These are phyloP conservation scores for Hyaloscypha hepaticicola DNA, from an alignment of 495 filamentous ascomycete species.

Conservation along the genomic window DNA sequence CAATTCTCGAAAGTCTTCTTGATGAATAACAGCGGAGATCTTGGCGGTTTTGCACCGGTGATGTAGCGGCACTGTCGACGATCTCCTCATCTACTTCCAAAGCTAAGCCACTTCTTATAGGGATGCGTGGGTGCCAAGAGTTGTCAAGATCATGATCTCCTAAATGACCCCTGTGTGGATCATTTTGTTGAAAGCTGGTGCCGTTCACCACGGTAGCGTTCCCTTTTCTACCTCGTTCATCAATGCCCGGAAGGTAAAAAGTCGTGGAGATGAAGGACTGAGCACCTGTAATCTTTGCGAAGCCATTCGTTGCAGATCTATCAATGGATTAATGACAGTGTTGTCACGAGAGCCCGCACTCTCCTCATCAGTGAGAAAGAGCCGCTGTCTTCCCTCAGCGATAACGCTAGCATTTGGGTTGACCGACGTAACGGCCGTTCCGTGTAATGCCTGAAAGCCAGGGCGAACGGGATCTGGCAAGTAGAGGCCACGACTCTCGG, in stretches of 20 bases:
- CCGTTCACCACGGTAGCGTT: background rate
- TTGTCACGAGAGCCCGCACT: background rate
- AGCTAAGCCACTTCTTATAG: background rate
- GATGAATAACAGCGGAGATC: background rate
- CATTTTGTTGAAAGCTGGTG: background rate
- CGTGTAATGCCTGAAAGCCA: background rate
- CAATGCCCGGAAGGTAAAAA: background rate
- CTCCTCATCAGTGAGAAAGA: background rate
- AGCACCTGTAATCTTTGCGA: background rate
- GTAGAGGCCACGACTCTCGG: background rate
- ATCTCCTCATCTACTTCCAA: constrained; percentile 20
- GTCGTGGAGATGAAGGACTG: background rate
- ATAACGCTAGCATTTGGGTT: background rate
- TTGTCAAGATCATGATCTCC: background rate
- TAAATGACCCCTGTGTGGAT: background rate
- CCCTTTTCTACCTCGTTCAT: background rate
- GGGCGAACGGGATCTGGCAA: background rate
- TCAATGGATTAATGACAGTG: background rate
- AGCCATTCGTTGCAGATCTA: background rate
- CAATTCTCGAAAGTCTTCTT: background rate
- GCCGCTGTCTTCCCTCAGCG: background rate
- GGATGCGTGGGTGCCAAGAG: constrained; percentile 6
- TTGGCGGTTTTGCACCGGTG: background rate
- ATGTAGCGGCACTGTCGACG: constrained; percentile 4
- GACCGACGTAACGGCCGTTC: background rate